Conservation (phyloP, 164 flowering plant species). For the Stephania yunnanensis region DNA sequence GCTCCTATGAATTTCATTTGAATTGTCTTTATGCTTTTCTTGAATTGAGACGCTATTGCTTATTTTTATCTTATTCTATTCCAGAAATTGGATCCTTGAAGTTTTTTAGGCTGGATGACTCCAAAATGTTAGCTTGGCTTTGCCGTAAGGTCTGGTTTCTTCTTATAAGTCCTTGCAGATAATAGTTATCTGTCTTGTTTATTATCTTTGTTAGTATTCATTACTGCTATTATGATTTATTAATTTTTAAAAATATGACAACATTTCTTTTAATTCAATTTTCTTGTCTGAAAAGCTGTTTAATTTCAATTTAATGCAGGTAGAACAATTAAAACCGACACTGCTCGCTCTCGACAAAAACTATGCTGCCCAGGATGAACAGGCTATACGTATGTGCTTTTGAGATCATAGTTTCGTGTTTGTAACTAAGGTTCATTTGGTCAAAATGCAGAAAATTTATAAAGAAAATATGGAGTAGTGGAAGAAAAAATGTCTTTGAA, state of each 20-base stretch:
- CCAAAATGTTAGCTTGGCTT: slow-evolving; percentile 77
- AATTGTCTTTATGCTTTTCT: not conserved
- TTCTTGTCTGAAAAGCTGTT: not conserved
- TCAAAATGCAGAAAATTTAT: not conserved
- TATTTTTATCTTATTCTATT: slow-evolving; percentile 3
- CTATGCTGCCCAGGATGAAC: slow-evolving; percentile 67
- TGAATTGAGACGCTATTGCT: not conserved
- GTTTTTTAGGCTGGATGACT: slow-evolving; percentile 86
- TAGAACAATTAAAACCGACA: slow-evolving; percentile 39
- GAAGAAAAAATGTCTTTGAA: not conserved
- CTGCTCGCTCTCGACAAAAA: slow-evolving; percentile 58
- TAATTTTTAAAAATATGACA: too few species aligned
- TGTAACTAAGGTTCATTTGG: not conserved
- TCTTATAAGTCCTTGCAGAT: slow-evolving; percentile 1
- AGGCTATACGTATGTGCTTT: slow-evolving; percentile 47
- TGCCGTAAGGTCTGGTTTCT: slow-evolving; percentile 52
- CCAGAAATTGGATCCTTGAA: slow-evolving; percentile 71
- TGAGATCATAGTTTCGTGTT: not conserved
- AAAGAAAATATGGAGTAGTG: not conserved
- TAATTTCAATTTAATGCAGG: slow-evolving; percentile 34
- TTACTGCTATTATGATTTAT: too few species aligned
- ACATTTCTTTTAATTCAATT: not conserved
- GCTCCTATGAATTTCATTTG: not conserved
- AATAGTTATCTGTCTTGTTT: not conserved
- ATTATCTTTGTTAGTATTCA: too few species aligned